Percentiles rank a stretch among this genome's conserved stretches.
Evolutionary conservation across 306 rosid genomes (phyloP).

Genomic region (Psophocarpus tetragonolobus): DNA sequence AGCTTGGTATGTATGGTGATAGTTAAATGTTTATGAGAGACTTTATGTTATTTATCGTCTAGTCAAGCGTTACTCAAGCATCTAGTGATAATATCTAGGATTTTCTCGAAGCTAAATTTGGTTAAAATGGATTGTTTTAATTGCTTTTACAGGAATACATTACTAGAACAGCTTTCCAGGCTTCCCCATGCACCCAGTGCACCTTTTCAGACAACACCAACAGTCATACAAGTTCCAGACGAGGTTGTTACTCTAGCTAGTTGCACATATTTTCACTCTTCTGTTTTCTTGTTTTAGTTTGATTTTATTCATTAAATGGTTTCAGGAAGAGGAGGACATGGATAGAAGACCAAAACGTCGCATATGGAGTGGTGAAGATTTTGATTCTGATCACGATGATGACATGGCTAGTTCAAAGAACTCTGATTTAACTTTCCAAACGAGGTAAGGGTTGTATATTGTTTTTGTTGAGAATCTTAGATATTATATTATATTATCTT

Average conservation of each 20-base stretch:
- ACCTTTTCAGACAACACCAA: constrained; percentile 73
- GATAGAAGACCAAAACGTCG: constrained; percentile 69
- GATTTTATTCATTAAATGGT: constrained; percentile 37
- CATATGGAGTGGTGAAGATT: constrained; percentile 70
- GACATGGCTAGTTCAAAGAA: constrained; percentile 42
- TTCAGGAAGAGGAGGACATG: constrained; percentile 71
- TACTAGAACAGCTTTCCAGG: constrained; percentile 72
- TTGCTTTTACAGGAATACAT: constrained; percentile 47
- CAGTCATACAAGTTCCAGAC: constrained; percentile 61
- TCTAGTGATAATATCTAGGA: constrained; percentile 18
- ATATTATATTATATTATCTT: too few relatives aligned
- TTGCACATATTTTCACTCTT: constrained; percentile 19
- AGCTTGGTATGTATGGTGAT: neutral
- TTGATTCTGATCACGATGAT: constrained; percentile 74
- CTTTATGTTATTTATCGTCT: constrained; percentile 7
- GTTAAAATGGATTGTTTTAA: constrained; percentile 7
- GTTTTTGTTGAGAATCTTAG: too few relatives aligned
- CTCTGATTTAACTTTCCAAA: constrained; percentile 32
- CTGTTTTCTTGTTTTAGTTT: constrained; percentile 31
- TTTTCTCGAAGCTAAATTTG: constrained; percentile 1
- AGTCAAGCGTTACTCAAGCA: neutral
- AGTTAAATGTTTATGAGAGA: neutral
- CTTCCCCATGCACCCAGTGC: constrained; percentile 83
- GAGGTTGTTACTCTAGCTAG: constrained; percentile 49
- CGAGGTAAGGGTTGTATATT: constrained; percentile 46